These are phyloP conservation scores for Ormosia semicastrata DNA, from an alignment of 306 rosid genomes.

Conservation along the genomic window DNA sequence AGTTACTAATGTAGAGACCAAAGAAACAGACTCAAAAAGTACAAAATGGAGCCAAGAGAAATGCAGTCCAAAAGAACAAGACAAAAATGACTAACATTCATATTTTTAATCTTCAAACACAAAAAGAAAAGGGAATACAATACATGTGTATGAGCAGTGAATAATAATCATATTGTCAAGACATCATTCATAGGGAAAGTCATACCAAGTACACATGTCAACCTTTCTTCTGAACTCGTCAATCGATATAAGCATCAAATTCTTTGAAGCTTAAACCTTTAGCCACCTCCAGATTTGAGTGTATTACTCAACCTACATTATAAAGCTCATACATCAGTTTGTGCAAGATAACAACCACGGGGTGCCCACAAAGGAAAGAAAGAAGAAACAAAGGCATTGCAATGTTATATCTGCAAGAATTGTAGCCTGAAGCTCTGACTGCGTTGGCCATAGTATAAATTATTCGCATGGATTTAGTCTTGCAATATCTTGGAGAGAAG, in stretches of 20 bases:
- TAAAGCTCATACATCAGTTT: conserved; percentile 18
- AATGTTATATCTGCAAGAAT: background rate
- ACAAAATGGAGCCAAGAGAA: background rate
- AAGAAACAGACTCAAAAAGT: background rate
- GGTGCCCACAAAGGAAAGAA: background rate
- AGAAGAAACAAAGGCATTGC: background rate
- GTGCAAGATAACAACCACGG: background rate
- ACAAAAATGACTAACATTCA: background rate
- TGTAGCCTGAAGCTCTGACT: background rate
- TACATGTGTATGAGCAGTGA: background rate
- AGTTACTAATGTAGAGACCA: background rate
- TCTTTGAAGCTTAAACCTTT: conserved; percentile 17
- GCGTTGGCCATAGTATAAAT: background rate
- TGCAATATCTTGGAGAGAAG: background rate
- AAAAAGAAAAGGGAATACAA: conserved; percentile 5
- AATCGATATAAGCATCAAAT: conserved; percentile 19
- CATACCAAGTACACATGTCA: conserved; percentile 26
- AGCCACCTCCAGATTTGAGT: conserved; percentile 74
- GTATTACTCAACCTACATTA: conserved; percentile 71
- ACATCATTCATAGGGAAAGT: conserved; percentile 17
- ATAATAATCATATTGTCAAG: conserved; percentile 27
- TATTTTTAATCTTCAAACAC: background rate
- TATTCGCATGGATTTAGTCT: background rate
- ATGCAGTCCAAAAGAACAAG: background rate
- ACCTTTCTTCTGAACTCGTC: conserved; percentile 20